phyloP scores from a whole-genome alignment of 495 filamentous ascomycete species.

The Tuber brumale region DNA sequence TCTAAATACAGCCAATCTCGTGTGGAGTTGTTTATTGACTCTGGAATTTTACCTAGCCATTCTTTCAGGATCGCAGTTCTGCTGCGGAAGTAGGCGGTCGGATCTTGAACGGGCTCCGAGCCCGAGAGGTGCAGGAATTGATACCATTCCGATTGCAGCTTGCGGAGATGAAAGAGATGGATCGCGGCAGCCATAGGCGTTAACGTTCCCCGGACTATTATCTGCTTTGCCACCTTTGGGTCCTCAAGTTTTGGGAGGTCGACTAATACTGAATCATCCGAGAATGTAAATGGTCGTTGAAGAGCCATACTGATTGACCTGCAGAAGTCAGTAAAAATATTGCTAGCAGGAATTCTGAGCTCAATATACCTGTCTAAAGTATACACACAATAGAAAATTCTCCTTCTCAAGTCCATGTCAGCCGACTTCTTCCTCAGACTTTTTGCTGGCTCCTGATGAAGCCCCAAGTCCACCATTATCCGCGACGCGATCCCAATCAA shows the following conservation, averaged over 20 bases:
- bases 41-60: conserved; percentile 60
- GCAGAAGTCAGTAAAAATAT: conserved; percentile 1
- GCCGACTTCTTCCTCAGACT: conserved; percentile 55
- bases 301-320: conserved; percentile 77
- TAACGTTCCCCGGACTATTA: conserved; percentile 30
- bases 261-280: conserved; percentile 76
- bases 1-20: conserved; percentile 71
- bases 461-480: conserved; percentile 75
- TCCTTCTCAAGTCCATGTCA: conserved; percentile 65
- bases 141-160: conserved; percentile 73
- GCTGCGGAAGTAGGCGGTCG: conserved; percentile 55
- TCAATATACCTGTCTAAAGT: conserved; percentile 66
- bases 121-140: conserved; percentile 70
- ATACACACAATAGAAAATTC: conserved; percentile 81
- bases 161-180: conserved; percentile 67
- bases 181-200: conserved; percentile 44
- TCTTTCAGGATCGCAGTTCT: conserved; percentile 58
- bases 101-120: conserved; percentile 55
- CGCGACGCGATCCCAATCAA: conserved; percentile 79
- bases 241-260: conserved; percentile 47
- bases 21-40: conserved; percentile 52
- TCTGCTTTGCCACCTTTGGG: conserved; percentile 23
- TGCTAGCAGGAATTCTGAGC: not conserved
- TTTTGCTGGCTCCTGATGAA: conserved; percentile 79
- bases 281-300: conserved; percentile 78